Conservation (phyloP, 768 basidiomycete genomes). For the Mycena chlorophos region DNA sequence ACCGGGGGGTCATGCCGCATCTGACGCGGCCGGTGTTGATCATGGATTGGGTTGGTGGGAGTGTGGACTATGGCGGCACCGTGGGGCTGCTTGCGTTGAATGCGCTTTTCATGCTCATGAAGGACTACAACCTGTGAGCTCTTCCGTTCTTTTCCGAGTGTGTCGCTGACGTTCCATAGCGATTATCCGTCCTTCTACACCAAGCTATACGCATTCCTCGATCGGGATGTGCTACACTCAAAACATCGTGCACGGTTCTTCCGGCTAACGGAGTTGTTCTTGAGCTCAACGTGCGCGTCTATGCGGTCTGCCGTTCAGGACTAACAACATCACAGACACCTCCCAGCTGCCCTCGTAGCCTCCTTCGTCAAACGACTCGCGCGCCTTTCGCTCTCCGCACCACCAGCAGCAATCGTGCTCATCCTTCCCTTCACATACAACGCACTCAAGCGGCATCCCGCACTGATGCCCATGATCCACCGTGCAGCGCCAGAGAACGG, state of each 20-base stretch:
- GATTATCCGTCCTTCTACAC: constrained; percentile 97
- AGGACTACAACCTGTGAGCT: constrained; percentile 86
- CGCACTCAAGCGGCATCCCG: constrained; percentile 86
- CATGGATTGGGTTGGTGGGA: constrained; percentile 91
- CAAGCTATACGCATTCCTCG: constrained; percentile 85
- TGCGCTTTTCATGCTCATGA: constrained; percentile 87
- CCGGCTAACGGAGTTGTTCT: constrained; percentile 85
- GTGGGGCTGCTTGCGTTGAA: constrained; percentile 89
- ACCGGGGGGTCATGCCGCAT: constrained; percentile 81
- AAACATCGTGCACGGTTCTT: constrained; percentile 96
- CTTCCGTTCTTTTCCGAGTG: constrained; percentile 3
- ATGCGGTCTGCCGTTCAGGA: constrained; percentile 1
- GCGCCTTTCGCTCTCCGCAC: constrained; percentile 78
- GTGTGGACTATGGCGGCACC: constrained; percentile 81
- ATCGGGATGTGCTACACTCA: constrained; percentile 83
- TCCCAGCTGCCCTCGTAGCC: constrained; percentile 88
- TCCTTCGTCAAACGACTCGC: constrained; percentile 93
- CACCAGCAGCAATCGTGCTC: constrained; percentile 89
- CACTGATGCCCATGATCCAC: constrained; percentile 93
- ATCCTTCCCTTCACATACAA: constrained; percentile 94
- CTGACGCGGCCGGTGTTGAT: constrained; percentile 72
- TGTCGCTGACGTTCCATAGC: constrained; percentile 40
- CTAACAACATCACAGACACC: constrained; percentile 51
- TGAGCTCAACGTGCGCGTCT: constrained; percentile 81
- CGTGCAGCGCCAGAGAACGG: constrained; percentile 40